Conservation (phyloP, 805 yeast genomes). For the Candida adriatica region DNA sequence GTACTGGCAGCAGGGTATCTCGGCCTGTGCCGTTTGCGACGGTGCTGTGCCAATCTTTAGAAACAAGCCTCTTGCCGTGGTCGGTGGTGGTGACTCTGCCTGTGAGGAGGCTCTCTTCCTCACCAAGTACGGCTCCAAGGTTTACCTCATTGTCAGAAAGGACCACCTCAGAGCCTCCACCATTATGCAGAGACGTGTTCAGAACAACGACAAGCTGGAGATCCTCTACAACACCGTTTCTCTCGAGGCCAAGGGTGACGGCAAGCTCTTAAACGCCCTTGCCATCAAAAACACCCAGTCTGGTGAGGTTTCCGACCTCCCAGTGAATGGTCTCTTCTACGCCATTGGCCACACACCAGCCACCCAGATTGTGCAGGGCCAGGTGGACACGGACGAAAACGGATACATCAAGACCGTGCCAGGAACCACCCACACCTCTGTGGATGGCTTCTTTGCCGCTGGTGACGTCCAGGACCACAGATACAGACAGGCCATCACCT, state of each 20-base stretch:
- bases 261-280: slow-evolving; percentile 65
- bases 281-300: slow-evolving; percentile 66
- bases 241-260: slow-evolving; percentile 89
- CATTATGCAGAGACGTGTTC: slow-evolving; percentile 93
- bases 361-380: slow-evolving; percentile 69
- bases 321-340: slow-evolving; percentile 89
- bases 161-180: slow-evolving; percentile 91
- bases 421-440: slow-evolving; percentile 80
- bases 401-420: slow-evolving; percentile 90
- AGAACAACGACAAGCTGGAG: slow-evolving; percentile 81
- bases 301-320: slow-evolving; percentile 58
- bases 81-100: slow-evolving; percentile 99
- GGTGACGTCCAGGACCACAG: slow-evolving; percentile 98
- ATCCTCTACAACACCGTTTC: slow-evolving; percentile 82
- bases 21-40: slow-evolving; percentile 99
- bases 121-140: slow-evolving; percentile 97
- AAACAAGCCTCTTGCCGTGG: slow-evolving; percentile 93
- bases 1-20: slow-evolving; percentile 98
- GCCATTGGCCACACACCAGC: slow-evolving; percentile 99
- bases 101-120: slow-evolving; percentile 97
- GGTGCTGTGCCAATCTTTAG: slow-evolving; percentile 99
- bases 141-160: slow-evolving; percentile 87
- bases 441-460: slow-evolving; percentile 93
- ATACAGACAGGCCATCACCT: slow-evolving; percentile 98
- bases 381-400: slow-evolving; percentile 70